phyloP scores from a whole-genome alignment of 2,329 filamentous ascomycete genomes.

The Lomentospora prolificans region DNA sequence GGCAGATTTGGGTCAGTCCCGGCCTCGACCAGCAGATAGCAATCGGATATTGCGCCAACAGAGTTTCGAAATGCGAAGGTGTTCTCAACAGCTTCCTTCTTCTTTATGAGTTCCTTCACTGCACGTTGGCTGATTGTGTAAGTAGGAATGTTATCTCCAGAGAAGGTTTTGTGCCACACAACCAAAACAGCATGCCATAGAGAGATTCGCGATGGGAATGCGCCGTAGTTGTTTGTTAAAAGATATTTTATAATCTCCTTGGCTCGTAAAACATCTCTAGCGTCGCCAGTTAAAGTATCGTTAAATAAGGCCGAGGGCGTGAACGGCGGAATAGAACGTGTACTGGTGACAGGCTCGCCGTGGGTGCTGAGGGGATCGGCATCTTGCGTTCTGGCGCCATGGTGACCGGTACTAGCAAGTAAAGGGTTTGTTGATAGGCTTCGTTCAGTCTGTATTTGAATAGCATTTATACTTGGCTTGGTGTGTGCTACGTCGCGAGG shows the following conservation, averaged over 20 bases:
- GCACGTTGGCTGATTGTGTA: slow-evolving; percentile 28
- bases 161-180: slow-evolving; percentile 33
- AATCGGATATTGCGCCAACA: slow-evolving; percentile 32
- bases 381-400: not conserved
- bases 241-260: slow-evolving; percentile 32
- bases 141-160: slow-evolving; percentile 28
- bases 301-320: not conserved
- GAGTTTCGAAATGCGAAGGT: slow-evolving; percentile 32
- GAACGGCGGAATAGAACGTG: not conserved
- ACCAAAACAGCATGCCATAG: slow-evolving; percentile 37
- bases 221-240: slow-evolving; percentile 30
- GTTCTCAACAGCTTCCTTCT: slow-evolving; percentile 26
- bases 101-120: slow-evolving; percentile 27
- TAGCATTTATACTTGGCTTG: too few relatives aligned
- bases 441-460: too few relatives aligned
- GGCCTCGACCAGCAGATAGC: slow-evolving; percentile 32
- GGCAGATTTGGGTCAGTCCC: slow-evolving; percentile 31
- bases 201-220: slow-evolving; percentile 40
- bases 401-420: too few relatives aligned
- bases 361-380: not conserved
- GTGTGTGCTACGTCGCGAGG: too few relatives aligned
- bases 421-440: too few relatives aligned
- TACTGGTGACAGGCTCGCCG: not conserved
- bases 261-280: slow-evolving; percentile 17
- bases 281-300: not conserved